Evolutionary conservation across 495 filamentous ascomycete species (phyloP).

Genomic region (Xeromyces bisporus): DNA sequence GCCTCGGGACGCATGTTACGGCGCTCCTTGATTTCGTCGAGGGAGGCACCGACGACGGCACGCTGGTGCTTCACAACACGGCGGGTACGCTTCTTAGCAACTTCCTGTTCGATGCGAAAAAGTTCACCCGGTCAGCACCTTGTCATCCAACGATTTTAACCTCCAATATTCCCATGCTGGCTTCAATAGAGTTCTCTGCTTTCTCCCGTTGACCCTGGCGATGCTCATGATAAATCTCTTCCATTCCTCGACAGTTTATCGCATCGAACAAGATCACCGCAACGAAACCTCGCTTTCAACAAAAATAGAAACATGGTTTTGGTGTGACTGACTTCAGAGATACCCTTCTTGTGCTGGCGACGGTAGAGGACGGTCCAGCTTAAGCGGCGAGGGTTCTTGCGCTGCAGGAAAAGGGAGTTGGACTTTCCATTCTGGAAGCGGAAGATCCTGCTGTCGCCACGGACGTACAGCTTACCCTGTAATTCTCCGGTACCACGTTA

Average conservation of each 20-base stretch:
- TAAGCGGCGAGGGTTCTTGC: conserved; percentile 99
- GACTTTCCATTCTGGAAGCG: conserved; percentile 99
- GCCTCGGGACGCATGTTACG: conserved; percentile 84
- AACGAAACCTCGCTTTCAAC: conserved; percentile 3
- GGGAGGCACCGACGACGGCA: conserved; percentile 95
- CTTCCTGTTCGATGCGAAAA: conserved; percentile 50
- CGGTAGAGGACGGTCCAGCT: conserved; percentile 96
- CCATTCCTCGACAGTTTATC: neutral
- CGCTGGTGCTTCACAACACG: conserved; percentile 96
- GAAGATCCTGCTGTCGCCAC: conserved; percentile 99
- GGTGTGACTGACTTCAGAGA: conserved; percentile 79
- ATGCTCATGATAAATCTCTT: neutral
- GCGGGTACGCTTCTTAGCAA: conserved; percentile 98
- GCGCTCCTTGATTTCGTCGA: conserved; percentile 99
- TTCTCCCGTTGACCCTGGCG: neutral
- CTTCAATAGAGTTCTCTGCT: neutral
- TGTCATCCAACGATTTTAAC: too few relatives aligned
- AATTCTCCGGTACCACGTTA: conserved; percentile 11
- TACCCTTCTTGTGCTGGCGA: conserved; percentile 99
- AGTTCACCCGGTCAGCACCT: conserved; percentile 24
- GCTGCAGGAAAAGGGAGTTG: conserved; percentile 98
- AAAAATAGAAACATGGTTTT: conserved; percentile 8
- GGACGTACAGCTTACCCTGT: conserved; percentile 96
- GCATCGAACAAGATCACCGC: too few relatives aligned
- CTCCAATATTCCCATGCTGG: neutral